Conservation (phyloP, 176 grass and related monocot species). For the Echinochloa phyllopogon region DNA sequence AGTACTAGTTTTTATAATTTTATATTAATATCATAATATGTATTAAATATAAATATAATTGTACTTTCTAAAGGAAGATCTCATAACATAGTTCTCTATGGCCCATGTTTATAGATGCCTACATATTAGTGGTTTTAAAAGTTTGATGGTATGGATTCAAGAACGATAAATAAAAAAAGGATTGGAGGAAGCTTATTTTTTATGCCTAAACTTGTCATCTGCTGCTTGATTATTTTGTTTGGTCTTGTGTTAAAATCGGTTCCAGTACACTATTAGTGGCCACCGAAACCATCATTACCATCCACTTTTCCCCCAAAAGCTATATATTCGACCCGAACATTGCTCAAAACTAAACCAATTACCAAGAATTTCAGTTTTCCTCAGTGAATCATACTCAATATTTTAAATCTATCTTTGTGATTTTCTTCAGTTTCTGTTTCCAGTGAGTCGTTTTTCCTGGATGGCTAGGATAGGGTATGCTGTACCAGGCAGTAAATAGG, state of each 20-base stretch:
- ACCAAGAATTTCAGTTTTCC: background rate
- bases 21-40: background rate
- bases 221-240: background rate
- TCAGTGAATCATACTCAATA: background rate
- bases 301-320: background rate
- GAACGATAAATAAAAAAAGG: background rate
- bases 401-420: too few relatives aligned
- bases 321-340: background rate
- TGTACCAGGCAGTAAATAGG: too few relatives aligned
- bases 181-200: background rate
- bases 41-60: conserved; percentile 2
- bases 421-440: too few relatives aligned
- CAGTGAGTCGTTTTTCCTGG: too few relatives aligned
- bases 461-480: too few relatives aligned
- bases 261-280: background rate
- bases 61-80: background rate
- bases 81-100: too few relatives aligned
- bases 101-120: too few relatives aligned
- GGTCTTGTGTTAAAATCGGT: background rate
- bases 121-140: background rate
- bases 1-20: background rate
- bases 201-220: background rate
- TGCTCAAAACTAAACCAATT: background rate
- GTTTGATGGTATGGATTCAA: background rate
- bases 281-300: background rate